Base-by-base conservation (phyloP, 1,139 yeast genomes). In the Starmera stellimalicola region DNA sequence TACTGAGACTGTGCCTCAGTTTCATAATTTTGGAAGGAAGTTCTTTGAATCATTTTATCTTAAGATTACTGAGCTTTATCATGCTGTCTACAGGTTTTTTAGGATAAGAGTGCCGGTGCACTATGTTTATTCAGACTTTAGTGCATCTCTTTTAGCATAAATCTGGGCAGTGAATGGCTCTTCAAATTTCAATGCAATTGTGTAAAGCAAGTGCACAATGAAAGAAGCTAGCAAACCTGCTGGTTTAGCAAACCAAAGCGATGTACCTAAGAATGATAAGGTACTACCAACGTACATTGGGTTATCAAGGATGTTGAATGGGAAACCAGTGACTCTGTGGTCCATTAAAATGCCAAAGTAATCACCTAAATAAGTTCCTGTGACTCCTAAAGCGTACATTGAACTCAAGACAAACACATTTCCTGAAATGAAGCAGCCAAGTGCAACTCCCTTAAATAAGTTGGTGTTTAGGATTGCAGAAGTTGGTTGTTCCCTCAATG, bases 201-300 rank as follows among this genome's bases (percentile, higher is more conserved):
- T 63, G 63, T 91, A 91, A 88, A 88, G 82, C 36, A 77, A 56
- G 52, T 72, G 76, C 8, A 91, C 98, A 43, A 84, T 65, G 6
- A 65, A 65, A 26, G 94, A 66, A 24, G 87, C 74, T 33, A 74
- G 61, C 34, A 91, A 51, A 8, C 98, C 98, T 1, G 94, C 80
- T 26, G 96, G 94, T 57, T 87, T 88, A 16, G 79, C 96, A 55
- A 73, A 78, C 74, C 81, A 82, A 46, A 91, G 65, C 3, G 94
- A 93, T 30, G 94, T 79, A 28, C 95, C 98, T 54, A 91, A 63
- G 65, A 91, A 91, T 37, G 94, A 77, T 47, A 91, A 63, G 18
- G 91, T 73, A 7, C 94, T 82, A 16, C 98, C 98, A 52, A 82
- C 81, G 60, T 91, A 91, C 98, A 91, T 91, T 41, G 98, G 98